These are phyloP conservation scores for Trypanosoma congolense DNA, from an alignment of 208 protist species.

Conservation along the genomic window DNA sequence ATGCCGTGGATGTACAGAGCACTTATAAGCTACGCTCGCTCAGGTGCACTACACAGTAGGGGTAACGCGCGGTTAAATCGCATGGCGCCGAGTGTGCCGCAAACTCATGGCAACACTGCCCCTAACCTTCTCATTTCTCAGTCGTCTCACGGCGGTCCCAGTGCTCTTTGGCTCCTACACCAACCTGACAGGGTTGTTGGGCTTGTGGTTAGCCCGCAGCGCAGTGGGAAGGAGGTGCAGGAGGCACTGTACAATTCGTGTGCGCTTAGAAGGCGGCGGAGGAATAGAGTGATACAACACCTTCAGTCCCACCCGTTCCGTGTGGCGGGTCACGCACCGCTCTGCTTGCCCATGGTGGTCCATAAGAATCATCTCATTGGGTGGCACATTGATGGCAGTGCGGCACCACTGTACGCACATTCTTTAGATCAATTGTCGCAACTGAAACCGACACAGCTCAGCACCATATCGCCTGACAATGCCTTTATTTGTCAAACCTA, in stretches of 20 bases:
- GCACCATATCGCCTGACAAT: conserved; percentile 40
- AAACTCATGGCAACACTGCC: too few relatives aligned
- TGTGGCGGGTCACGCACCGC: neutral
- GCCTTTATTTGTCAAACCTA: conserved; percentile 40
- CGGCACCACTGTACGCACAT: conserved; percentile 66
- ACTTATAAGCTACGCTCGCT: conserved; percentile 1
- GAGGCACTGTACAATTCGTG: neutral
- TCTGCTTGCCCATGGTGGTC: conserved; percentile 30
- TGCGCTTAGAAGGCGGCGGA: neutral
- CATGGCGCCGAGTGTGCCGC: too few relatives aligned
- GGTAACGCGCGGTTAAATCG: neutral
- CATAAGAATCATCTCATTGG: conserved; percentile 74
- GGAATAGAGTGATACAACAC: conserved; percentile 11
- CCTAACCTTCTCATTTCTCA: conserved; percentile 21
- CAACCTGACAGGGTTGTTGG: conserved; percentile 33
- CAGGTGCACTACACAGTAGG: neutral
- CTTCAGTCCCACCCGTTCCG: conserved; percentile 18
- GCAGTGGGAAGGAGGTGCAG: neutral
- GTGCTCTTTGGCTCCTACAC: conserved; percentile 63
- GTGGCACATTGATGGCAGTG: conserved; percentile 36
- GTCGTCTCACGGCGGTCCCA: neutral
- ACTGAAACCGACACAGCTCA: conserved; percentile 24
- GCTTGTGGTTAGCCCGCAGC: conserved; percentile 7
- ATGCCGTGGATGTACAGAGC: conserved; percentile 19
- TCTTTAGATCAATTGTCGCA: conserved; percentile 42